Evolutionary conservation across 1,284 basidiomycete genomes (phyloP), one percentile per base, ranked within the genome.

Genomic region (Papiliotrema laurentii): DNA sequence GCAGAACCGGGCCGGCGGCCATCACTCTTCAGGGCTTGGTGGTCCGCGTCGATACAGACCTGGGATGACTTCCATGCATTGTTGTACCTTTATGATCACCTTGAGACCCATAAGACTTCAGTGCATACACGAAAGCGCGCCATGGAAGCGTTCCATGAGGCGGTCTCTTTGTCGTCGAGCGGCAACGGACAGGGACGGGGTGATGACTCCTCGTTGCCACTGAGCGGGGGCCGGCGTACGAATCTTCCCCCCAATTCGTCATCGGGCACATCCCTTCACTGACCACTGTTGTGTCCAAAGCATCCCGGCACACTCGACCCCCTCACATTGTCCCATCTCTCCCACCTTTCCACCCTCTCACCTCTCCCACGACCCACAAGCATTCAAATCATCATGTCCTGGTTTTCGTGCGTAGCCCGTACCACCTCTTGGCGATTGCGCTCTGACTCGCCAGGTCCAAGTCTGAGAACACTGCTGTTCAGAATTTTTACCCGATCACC

Each of bases 401-500:
- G 63, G 63, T 66, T 66, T 57, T 59, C 51, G 61, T 64, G 33
- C 54, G 60, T 54, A 14, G 22, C 39, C n/a, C 6, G 13, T 14
- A n/a, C 9, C 25, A 22, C 16, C 25, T 16, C 24, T n/a, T 13
- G 10, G 11, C 13, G 28, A 40, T 33, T n/a, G 22, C 33, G 9
- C 18, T 21, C 13, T 24, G 44, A 43, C 24, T 31, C 7, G 5
- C 5, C 36, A 52, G 47, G 31, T 37, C 46, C 25, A 50, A 51
- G 25, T 52, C 58, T 9, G 42, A 35, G 21, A 45, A 54, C 19
- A 53, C 57, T 22, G 51, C 61, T 31, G 51, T 59, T 4, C 83
- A 81, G 47, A 93, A 86, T 63, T 84, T 93, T 64, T 83, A 84
- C 64, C 84, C 89, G 5, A 84, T 89, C 53, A 83, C 86, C 2